phyloP scores from a whole-genome alignment of 164 flowering plant genomes.

The Houttuynia cordata region DNA sequence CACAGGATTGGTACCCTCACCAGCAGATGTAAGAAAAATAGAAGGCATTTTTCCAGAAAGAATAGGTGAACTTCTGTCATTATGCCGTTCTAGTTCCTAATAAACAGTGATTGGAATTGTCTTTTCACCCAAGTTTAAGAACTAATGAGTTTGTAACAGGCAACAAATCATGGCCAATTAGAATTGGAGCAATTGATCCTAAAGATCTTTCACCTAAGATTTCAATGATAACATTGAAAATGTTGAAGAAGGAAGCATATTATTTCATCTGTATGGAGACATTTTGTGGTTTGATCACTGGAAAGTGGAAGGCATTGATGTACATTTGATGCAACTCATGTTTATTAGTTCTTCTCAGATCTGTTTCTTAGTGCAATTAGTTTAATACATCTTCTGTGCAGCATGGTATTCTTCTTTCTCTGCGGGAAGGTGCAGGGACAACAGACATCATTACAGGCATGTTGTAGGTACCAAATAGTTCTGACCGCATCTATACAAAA shows the following conservation, averaged over 20 bases:
- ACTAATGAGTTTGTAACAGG: constrained; percentile 34
- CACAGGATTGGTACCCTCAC: constrained; percentile 52
- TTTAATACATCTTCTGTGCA: constrained; percentile 12
- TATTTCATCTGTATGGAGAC: constrained; percentile 70
- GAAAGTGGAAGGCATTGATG: constrained; percentile 19
- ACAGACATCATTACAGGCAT: constrained; percentile 50
- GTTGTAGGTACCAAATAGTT: constrained; percentile 45
- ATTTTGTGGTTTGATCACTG: constrained; percentile 17
- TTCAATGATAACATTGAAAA: constrained; percentile 43
- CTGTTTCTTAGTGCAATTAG: not conserved
- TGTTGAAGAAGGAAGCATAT: constrained; percentile 40
- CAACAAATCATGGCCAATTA: constrained; percentile 47
- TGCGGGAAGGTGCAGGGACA: constrained; percentile 61
- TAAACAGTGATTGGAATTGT: not conserved
- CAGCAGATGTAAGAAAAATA: constrained; percentile 67
- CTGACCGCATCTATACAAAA: not conserved
- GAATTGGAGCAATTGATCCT: constrained; percentile 66
- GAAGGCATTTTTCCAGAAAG: constrained; percentile 58
- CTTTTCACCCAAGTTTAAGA: not conserved
- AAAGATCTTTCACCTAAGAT: constrained; percentile 34
- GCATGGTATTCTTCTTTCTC: constrained; percentile 54
- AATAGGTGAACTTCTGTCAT: constrained; percentile 26
- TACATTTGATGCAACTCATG: not conserved
- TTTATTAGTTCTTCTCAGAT: not conserved
- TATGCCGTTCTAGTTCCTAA: not conserved